These are phyloP conservation scores for Macrophomina pseudophaseolina DNA, from an alignment of 2,329 filamentous ascomycete species.

Conservation along the genomic window DNA sequence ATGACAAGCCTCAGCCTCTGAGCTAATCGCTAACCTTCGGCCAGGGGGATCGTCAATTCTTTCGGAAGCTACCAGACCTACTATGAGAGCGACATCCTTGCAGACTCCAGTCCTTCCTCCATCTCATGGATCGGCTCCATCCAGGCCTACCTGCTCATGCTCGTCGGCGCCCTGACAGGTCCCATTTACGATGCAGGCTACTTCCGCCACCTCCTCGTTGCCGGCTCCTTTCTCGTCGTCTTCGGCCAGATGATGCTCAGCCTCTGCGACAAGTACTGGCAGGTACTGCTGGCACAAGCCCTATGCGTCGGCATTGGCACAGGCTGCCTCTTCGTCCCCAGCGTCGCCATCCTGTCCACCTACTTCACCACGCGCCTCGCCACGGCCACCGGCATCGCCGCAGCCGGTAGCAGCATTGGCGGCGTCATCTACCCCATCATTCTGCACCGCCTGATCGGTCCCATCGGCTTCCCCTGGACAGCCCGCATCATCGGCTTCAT, in stretches of 20 bases:
- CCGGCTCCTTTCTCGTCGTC: conserved; percentile 52
- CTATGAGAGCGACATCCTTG: conserved; percentile 51
- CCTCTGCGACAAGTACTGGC: conserved; percentile 54
- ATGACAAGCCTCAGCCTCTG: background rate
- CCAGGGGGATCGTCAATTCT: conserved; percentile 52
- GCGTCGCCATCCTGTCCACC: conserved; percentile 53
- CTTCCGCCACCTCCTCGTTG: conserved; percentile 49
- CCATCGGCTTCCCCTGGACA: conserved; percentile 68
- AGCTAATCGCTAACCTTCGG: background rate
- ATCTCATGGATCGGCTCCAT: conserved; percentile 58
- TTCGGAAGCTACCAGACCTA: conserved; percentile 57
- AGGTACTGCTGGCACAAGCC: conserved; percentile 56
- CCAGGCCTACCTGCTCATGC: conserved; percentile 54
- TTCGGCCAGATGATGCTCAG: conserved; percentile 59
- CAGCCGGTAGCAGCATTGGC: conserved; percentile 49
- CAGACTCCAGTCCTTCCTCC: conserved; percentile 46
- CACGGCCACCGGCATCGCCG: conserved; percentile 53
- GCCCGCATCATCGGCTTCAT: conserved; percentile 70
- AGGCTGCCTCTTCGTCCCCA: conserved; percentile 52
- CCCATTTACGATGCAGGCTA: conserved; percentile 58
- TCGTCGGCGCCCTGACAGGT: conserved; percentile 53
- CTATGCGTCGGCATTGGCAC: conserved; percentile 55
- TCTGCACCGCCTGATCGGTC: conserved; percentile 62
- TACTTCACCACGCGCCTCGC: conserved; percentile 55
- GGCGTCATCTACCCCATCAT: conserved; percentile 49